These are phyloP conservation scores for Solanum hybrid DNA, from an alignment of 305 asterid species.

Conservation along the genomic window DNA sequence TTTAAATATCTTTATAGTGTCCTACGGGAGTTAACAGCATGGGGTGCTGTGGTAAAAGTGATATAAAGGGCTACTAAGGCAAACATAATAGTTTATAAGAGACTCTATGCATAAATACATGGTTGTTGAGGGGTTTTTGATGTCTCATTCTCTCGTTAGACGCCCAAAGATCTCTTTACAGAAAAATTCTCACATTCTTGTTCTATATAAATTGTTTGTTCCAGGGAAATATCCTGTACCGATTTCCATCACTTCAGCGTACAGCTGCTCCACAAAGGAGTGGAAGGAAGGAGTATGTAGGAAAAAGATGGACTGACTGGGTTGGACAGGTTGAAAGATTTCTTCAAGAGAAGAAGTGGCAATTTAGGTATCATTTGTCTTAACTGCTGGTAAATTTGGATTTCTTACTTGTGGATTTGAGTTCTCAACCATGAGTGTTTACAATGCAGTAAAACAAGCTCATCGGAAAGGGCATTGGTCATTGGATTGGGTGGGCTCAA, in stretches of 20 bases:
- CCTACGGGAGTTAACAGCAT: neutral
- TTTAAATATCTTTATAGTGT: neutral
- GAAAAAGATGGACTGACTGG: constrained; percentile 64
- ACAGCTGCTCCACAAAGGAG: constrained; percentile 71
- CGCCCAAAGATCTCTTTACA: neutral
- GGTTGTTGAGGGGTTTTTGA: constrained; percentile 5
- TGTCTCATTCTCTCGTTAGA: neutral
- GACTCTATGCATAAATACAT: neutral
- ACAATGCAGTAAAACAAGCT: constrained; percentile 64
- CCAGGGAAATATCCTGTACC: constrained; percentile 91
- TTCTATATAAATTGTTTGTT: constrained; percentile 3
- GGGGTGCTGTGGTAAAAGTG: neutral
- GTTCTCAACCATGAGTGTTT: constrained; percentile 8
- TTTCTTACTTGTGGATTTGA: neutral
- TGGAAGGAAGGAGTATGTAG: constrained; percentile 73
- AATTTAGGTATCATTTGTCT: constrained; percentile 51
- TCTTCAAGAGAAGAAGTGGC: constrained; percentile 75
- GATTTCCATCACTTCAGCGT: constrained; percentile 95
- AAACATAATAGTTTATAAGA: neutral
- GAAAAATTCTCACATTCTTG: neutral
- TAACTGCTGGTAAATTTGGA: neutral
- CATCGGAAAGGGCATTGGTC: constrained; percentile 88
- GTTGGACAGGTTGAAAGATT: constrained; percentile 59
- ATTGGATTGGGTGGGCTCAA: constrained; percentile 92
- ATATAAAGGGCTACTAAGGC: neutral